Percentiles rank a stretch among this genome's conserved stretches.
phyloP scores from a whole-genome alignment of 805 yeast genomes.

The Candida ovalis region DNA sequence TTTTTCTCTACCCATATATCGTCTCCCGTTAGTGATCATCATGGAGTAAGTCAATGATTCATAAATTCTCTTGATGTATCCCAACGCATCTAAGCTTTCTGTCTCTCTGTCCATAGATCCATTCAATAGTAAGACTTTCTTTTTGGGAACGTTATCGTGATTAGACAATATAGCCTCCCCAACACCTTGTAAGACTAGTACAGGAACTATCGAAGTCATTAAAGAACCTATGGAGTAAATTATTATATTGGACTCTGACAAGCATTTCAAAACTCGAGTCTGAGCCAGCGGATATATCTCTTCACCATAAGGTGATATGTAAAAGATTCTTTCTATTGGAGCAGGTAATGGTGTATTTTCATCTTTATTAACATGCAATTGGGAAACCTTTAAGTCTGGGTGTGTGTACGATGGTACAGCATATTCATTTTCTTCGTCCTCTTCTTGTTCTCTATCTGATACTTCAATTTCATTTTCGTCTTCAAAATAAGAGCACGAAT shows the following conservation, averaged over 20 bases:
- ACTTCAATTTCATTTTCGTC: slow-evolving; percentile 3
- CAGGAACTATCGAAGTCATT: slow-evolving; percentile 84
- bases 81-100: slow-evolving; percentile 55
- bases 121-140: slow-evolving; percentile 64
- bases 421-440: slow-evolving; percentile 44
- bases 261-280: slow-evolving; percentile 49
- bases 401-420: slow-evolving; percentile 69
- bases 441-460: slow-evolving; percentile 16
- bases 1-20: slow-evolving; percentile 1
- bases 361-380: slow-evolving; percentile 65
- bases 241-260: slow-evolving; percentile 50
- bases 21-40: slow-evolving; percentile 16
- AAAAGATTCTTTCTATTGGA: slow-evolving; percentile 69
- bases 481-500: slow-evolving; percentile 1
- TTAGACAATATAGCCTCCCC: slow-evolving; percentile 50
- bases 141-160: slow-evolving; percentile 20
- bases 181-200: slow-evolving; percentile 67
- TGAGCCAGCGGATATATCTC: slow-evolving; percentile 78
- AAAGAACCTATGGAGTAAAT: slow-evolving; percentile 84
- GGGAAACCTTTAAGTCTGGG: slow-evolving; percentile 73
- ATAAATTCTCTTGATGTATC: slow-evolving; percentile 52
- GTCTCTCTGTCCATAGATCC: slow-evolving; percentile 82
- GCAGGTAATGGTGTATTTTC: slow-evolving; percentile 61
- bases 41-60: slow-evolving; percentile 55
- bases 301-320: slow-evolving; percentile 84